phyloP scores from a whole-genome alignment of 345 rosid genomes.

The Trapa incisa region DNA sequence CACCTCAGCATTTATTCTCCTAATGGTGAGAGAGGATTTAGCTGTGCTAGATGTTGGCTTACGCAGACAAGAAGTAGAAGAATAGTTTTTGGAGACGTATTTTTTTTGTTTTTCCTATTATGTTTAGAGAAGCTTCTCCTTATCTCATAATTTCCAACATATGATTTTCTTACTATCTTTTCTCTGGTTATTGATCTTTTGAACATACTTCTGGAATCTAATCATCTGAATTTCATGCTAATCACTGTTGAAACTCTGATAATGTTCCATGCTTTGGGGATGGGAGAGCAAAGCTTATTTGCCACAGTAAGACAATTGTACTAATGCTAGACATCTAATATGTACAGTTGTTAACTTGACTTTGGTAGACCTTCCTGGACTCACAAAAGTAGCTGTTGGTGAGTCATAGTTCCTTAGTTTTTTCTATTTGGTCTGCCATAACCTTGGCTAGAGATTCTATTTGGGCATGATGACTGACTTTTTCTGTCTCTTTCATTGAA shows the following conservation, averaged over 20 bases:
- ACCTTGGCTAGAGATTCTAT: conserved; percentile 3
- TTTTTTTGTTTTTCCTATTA: background rate
- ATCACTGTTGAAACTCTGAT: background rate
- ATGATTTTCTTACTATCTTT: background rate
- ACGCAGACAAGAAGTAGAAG: background rate
- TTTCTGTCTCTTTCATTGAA: conserved; percentile 15
- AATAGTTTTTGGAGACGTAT: background rate
- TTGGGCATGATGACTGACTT: background rate
- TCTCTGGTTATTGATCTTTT: background rate
- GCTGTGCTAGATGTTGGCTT: background rate
- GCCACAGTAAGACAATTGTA: background rate
- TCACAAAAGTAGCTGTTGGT: conserved; percentile 97
- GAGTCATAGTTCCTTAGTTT: conserved; percentile 15
- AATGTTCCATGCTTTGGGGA: background rate
- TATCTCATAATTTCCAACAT: background rate
- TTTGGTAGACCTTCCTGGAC: conserved; percentile 90
- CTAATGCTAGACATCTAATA: background rate
- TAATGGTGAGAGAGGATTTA: conserved; percentile 42
- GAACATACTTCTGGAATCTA: background rate
- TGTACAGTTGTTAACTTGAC: conserved; percentile 89
- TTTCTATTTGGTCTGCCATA: background rate
- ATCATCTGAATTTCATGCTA: background rate
- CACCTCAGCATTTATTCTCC: conserved; percentile 93
- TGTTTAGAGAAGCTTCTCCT: background rate
- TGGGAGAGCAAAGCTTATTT: background rate